Conservation (phyloP, 2,329 filamentous ascomycete genomes). For the Fusarium heterosporum region DNA sequence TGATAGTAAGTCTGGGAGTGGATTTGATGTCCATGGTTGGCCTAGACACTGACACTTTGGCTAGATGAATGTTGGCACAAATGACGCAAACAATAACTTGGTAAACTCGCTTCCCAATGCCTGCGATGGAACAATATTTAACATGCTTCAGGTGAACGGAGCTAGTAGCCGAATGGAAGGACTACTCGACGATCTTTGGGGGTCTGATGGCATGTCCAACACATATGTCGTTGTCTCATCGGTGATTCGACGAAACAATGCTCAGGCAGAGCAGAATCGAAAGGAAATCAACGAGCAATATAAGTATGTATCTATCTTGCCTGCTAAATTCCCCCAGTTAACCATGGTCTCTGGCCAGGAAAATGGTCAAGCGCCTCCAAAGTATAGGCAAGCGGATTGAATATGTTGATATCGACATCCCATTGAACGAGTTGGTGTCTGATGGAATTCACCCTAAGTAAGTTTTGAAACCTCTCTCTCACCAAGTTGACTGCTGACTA, state of each 20-base stretch:
- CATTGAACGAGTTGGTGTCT: background rate
- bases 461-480: too few relatives aligned
- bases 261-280: background rate
- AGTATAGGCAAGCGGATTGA: background rate
- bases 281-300: conserved; percentile 5
- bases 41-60: too few relatives aligned
- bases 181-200: background rate
- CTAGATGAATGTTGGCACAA: conserved; percentile 1
- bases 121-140: too few relatives aligned
- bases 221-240: conserved; percentile 4
- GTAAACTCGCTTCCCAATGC: too few relatives aligned
- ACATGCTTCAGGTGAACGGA: background rate
- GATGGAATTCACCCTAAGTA: conserved; percentile 4
- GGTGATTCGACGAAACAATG: background rate
- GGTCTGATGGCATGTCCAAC: background rate
- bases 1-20: too few relatives aligned
- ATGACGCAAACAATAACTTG: background rate
- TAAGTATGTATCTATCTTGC: too few relatives aligned
- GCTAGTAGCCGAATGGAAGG: background rate
- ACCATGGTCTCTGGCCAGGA: background rate
- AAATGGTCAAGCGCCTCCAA: background rate
- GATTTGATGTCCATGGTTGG: too few relatives aligned
- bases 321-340: too few relatives aligned
- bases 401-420: background rate
- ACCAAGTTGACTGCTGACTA: too few relatives aligned